These are phyloP conservation scores for Aegilops tauschii DNA, from an alignment of 176 grass and related monocot genomes.

Conservation along the genomic window DNA sequence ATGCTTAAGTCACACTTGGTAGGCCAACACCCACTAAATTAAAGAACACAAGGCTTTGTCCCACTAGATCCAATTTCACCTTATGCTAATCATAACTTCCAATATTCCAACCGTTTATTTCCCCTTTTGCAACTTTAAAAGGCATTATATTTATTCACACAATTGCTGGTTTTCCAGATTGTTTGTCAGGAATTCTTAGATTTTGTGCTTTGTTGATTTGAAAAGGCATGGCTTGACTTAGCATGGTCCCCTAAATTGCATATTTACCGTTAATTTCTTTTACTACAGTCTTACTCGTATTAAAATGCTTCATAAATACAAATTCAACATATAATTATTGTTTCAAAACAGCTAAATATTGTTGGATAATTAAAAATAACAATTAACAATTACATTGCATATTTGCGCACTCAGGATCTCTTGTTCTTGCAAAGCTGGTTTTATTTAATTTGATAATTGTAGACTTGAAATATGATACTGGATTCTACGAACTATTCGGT, in stretches of 20 bases:
- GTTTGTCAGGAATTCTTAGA: neutral
- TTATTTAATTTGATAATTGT: neutral
- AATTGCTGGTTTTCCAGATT: neutral
- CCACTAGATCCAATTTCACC: neutral
- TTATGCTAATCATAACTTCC: neutral
- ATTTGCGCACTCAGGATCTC: neutral
- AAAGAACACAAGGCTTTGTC: neutral
- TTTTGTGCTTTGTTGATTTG: neutral
- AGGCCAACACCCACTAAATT: neutral
- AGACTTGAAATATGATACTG: neutral
- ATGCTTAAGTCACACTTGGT: neutral
- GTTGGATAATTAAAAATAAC: neutral
- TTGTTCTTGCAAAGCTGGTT: neutral
- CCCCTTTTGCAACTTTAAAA: neutral
- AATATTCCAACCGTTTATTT: neutral
- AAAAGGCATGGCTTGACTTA: neutral
- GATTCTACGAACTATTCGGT: neutral
- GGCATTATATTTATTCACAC: neutral
- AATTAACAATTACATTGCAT: neutral
- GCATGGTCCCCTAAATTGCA: neutral
- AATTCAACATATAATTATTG: neutral
- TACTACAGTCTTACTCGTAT: neutral
- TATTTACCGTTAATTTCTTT: neutral
- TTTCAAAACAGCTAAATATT: neutral
- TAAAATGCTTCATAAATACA: neutral